Evolutionary conservation across 306 rosid genomes (phyloP).

Genomic region (Notholithocarpus densiflorus): DNA sequence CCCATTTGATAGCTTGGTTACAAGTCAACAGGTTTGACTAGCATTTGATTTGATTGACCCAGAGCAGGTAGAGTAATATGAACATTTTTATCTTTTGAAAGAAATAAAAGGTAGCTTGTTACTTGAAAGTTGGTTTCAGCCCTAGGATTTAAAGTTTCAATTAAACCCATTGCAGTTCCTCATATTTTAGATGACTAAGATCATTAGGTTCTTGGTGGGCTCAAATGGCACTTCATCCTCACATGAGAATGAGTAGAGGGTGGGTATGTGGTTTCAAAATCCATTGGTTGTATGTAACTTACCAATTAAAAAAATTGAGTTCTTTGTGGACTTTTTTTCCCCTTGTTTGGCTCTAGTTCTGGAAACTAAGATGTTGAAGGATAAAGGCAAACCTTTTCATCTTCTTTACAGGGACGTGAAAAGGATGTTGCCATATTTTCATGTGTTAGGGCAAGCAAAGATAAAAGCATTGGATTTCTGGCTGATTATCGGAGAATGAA

Average conservation of each 20-base stretch:
- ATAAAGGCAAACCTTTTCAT: not conserved
- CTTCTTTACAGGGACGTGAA: slow-evolving; percentile 74
- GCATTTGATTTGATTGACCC: no score
- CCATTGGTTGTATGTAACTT: no score
- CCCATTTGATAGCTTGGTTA: not conserved
- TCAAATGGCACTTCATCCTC: not conserved
- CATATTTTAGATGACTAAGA: not conserved
- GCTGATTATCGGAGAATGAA: slow-evolving; percentile 83
- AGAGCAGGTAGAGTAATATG: not conserved
- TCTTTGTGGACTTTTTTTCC: not conserved
- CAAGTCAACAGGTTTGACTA: not conserved
- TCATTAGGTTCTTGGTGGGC: not conserved
- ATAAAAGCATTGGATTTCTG: slow-evolving; percentile 69
- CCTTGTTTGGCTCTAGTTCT: not conserved
- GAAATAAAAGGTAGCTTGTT: not conserved
- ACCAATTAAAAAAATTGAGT: not conserved
- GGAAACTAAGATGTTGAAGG: not conserved
- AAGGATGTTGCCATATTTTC: slow-evolving; percentile 88
- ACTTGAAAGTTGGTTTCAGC: not conserved
- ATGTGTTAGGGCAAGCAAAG: slow-evolving; percentile 83
- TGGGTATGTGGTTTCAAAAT: no score
- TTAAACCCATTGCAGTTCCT: not conserved
- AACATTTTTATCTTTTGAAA: not conserved
- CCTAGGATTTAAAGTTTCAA: not conserved
- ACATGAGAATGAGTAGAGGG: no score